Evolutionary conservation across 371 early-diverging fungal species (phyloP), one percentile per base, ranked within the genome.

Genomic region (Cokeromyces recurvatus): DNA sequence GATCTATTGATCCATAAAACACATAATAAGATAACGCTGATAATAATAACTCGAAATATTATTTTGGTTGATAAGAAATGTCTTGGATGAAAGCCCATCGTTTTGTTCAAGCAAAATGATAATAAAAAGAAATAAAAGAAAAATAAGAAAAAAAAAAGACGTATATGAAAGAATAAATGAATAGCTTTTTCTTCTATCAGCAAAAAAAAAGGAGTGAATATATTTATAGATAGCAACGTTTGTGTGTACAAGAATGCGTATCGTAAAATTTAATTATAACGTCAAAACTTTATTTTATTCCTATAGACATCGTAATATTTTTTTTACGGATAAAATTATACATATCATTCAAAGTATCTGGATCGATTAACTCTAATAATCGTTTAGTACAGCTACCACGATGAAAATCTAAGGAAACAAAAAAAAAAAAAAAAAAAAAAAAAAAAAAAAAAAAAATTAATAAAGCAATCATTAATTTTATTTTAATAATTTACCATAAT

Each of bases 401-500:
- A 40, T 68, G 35, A 19, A 68, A 54, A 46, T 68, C 68, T 68
- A 38, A 22, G n/a, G n/a, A n/a, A n/a, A n/a, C n/a, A n/a, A n/a
- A n/a, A n/a, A n/a, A n/a, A n/a, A n/a, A n/a, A n/a, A n/a, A n/a
- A n/a, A n/a, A n/a, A n/a, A n/a, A n/a, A 25, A 24, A 21, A 10
- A 25, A 31, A 22, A 20, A 24, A 53, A 27, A 46, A 34, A 17
- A 21, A 14, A 32, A 34, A 38, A 39, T 38, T 9, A 36, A 36
- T 36, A 39, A 35, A 32, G 11, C 19, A 16, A n/a, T n/a, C n/a
- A n/a, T n/a, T n/a, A n/a, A n/a, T n/a, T n/a, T n/a, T n/a, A n/a
- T n/a, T n/a, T 3, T 12, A 17, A 7, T 27, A 34, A 39, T 32
- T 53, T 66, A 55, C 71, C 66, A 38, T 57, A 49, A 42, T 48